A percentile compares a stretch with the other conserved stretches of the same genome.
Evolutionary conservation across 164 flowering plant species (phyloP).

Genomic region (Buxus sempervirens): DNA sequence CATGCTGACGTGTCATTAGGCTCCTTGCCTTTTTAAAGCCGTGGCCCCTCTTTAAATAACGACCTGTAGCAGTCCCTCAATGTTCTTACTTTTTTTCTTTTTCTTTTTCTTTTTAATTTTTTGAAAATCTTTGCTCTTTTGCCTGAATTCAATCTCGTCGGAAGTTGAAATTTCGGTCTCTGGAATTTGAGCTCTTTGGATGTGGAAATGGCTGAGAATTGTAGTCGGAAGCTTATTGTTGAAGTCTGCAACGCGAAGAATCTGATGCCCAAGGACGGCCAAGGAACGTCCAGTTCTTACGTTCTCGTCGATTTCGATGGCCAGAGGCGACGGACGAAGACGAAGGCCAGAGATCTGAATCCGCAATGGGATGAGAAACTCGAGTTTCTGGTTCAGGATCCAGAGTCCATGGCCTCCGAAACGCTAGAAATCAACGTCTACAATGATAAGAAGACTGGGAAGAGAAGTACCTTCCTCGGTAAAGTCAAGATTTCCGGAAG

Average conservation of each 20-base stretch:
- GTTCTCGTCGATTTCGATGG: conserved; percentile 83
- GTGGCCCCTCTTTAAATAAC: not conserved
- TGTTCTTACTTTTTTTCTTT: no score
- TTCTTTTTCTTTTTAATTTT: no score
- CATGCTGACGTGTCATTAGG: conserved; percentile 17
- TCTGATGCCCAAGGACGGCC: conserved; percentile 95
- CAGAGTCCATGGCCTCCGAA: conserved; percentile 54
- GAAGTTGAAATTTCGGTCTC: not conserved
- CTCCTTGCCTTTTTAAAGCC: conserved; percentile 17
- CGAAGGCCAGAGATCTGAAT: conserved; percentile 69
- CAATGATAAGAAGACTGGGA: conserved; percentile 73
- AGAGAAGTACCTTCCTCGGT: conserved; percentile 72
- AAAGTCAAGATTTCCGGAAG: conserved; percentile 69
- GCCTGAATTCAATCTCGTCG: not conserved
- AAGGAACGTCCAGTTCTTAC: conserved; percentile 88
- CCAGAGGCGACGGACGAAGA: conserved; percentile 78
- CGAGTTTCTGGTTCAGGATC: conserved; percentile 69
- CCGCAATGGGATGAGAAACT: conserved; percentile 89
- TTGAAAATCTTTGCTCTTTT: not conserved
- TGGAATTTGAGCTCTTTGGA: not conserved
- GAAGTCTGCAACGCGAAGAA: conserved; percentile 77
- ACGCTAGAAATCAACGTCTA: conserved; percentile 66
- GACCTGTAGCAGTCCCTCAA: no score
- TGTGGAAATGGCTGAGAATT: conserved; percentile 35
- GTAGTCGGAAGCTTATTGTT: conserved; percentile 55